Evolutionary conservation across 352 stramenopile species (phyloP), one percentile per base, ranked within the genome.

Genomic region (Phytophthora cajani): DNA sequence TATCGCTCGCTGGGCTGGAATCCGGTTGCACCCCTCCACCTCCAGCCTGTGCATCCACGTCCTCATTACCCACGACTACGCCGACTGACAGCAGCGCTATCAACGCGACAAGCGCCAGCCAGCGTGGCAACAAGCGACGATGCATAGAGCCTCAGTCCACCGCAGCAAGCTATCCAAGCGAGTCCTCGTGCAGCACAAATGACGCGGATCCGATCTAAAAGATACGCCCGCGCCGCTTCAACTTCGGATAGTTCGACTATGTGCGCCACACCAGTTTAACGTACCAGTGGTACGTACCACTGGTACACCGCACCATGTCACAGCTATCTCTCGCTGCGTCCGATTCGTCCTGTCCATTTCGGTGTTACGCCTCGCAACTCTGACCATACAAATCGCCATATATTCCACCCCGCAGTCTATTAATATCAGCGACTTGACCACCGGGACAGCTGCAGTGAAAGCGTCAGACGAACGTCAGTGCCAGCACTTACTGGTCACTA

Each of bases 221-320:
- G 49, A 63, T 62, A 66, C 32, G 62, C 14, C 27, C 30, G 30
- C 54, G 61, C 58, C 67, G 17, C n/a, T 74, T 74, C 67, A 63
- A 46, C 40, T 57, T 30, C 27, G 27, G 5, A 30, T 30, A 30
- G 25, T 30, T 30, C 1, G 3, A 30, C 0, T 30, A 30, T 36
- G 30, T 36, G 30, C 1, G 10, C 30, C 30, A 36, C 30, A 36
- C 8, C 30, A 11, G 7, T 10, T 36, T 9, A 36, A 36, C 30
- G 6, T 7, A 36, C 30, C 30, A 36, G 7, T 2, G 30, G 30
- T 36, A 36, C n/a, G n/a, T n/a, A n/a, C 30, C 30, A 33, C 30
- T 33, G 30, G 30, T 33, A 33, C 30, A 33, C 30, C 30, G 30
- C 30, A 33, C 30, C n/a, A 30, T 53, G n/a, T 30, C n/a, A 27